These are phyloP conservation scores for Camelina sativa DNA, from an alignment of 345 rosid species.

Conservation along the genomic window DNA sequence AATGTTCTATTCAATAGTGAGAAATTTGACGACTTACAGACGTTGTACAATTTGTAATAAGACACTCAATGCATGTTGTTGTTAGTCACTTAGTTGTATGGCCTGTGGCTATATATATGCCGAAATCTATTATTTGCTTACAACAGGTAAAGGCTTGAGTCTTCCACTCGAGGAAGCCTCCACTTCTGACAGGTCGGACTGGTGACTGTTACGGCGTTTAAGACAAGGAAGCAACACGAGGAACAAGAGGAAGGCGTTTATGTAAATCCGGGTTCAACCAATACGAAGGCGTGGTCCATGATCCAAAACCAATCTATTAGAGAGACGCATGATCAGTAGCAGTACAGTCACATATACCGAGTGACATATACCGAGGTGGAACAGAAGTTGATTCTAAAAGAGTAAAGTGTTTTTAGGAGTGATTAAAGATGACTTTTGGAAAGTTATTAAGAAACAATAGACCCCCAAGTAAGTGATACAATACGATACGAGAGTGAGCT, in stretches of 20 bases:
- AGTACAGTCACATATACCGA: too few species aligned
- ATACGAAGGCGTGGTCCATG: too few species aligned
- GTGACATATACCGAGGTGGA: too few species aligned
- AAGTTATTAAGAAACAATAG: too few species aligned
- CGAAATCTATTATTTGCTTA: constrained; percentile 19
- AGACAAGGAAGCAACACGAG: constrained; percentile 51
- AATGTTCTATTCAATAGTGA: constrained; percentile 34
- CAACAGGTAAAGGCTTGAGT: constrained; percentile 31
- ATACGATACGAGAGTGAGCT: too few species aligned
- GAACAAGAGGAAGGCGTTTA: constrained; percentile 46
- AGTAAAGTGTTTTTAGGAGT: too few species aligned
- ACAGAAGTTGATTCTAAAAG: too few species aligned
- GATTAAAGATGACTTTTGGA: too few species aligned
- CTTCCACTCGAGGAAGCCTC: constrained; percentile 28
- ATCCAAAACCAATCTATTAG: too few species aligned
- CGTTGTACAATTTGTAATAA: not conserved
- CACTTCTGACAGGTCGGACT: constrained; percentile 34
- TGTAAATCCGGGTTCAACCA: too few species aligned
- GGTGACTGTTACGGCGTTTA: constrained; percentile 40
- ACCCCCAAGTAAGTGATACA: too few species aligned
- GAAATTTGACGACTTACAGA: constrained; percentile 17
- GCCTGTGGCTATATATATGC: constrained; percentile 29
- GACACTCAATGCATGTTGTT: constrained; percentile 20
- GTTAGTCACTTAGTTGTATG: constrained; percentile 13
- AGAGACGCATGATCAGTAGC: too few species aligned